A percentile compares a stretch with the other conserved stretches of the same genome.
Evolutionary conservation across 129 eudicot species (phyloP).

Genomic region (Flaveria linearis): DNA sequence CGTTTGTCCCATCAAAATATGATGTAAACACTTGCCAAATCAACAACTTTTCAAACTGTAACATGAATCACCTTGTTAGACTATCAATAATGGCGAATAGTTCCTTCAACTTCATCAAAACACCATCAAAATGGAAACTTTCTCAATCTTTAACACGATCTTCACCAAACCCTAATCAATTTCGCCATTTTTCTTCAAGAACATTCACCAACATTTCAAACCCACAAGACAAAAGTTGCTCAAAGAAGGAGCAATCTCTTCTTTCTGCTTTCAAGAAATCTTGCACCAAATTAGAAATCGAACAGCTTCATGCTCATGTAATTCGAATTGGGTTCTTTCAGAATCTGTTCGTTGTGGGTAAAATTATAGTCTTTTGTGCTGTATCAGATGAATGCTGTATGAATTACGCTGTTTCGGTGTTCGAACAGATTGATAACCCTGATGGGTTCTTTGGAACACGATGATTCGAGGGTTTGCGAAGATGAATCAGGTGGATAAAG

Average conservation of each 20-base stretch:
- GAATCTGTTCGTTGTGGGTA: constrained; percentile 47
- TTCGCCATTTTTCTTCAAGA: too few relatives aligned
- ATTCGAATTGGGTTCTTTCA: constrained; percentile 40
- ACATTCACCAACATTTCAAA: background rate
- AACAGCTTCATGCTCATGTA: constrained; percentile 48
- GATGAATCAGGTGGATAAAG: constrained; percentile 35
- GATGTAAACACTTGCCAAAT: constrained; percentile 19
- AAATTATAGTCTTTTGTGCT: constrained; percentile 51
- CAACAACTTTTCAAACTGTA: background rate
- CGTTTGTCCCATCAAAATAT: too few relatives aligned
- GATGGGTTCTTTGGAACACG: constrained; percentile 65
- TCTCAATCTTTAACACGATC: constrained; percentile 18
- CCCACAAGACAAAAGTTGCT: constrained; percentile 27
- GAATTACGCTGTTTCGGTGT: constrained; percentile 54
- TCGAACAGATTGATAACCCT: constrained; percentile 43
- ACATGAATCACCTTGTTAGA: constrained; percentile 11
- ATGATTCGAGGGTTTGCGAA: constrained; percentile 59
- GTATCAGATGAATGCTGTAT: constrained; percentile 40
- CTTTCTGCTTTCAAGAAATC: constrained; percentile 44
- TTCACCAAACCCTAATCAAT: background rate
- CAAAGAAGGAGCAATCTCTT: constrained; percentile 38
- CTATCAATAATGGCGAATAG: background rate
- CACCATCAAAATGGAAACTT: constrained; percentile 27
- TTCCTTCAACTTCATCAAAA: constrained; percentile 26
- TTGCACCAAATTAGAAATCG: constrained; percentile 24